Evolutionary conservation across 225 moss, liverwort and hornwort genomes (phyloP).

Genomic region (Thuidium tamariscinum): DNA sequence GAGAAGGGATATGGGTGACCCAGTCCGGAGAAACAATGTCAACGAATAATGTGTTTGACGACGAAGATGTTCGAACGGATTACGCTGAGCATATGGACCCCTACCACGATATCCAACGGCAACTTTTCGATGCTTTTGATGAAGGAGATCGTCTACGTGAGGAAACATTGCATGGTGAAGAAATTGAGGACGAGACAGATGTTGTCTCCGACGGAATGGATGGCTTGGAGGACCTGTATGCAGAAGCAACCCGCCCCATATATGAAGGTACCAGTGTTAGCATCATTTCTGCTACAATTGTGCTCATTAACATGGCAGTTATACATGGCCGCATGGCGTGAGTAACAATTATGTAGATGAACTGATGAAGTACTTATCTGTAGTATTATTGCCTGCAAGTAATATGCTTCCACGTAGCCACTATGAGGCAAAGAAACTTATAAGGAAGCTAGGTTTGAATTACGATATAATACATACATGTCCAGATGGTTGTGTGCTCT

Average conservation of each 20-base stretch:
- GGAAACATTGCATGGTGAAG: neutral
- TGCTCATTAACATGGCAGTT: neutral
- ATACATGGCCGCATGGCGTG: neutral
- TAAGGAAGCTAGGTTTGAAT: neutral
- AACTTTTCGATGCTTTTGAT: no score
- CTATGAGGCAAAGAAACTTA: neutral
- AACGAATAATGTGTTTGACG: no score
- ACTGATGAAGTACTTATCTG: accelerated
- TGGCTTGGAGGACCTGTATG: neutral
- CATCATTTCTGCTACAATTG: neutral
- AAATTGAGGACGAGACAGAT: accelerated
- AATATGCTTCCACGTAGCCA: neutral
- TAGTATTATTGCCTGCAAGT: accelerated
- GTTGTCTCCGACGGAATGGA: no score
- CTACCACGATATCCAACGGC: no score
- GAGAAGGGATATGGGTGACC: no score
- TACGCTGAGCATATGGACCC: no score
- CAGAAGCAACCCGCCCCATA: accelerated
- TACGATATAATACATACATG: neutral
- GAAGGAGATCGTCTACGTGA: neutral
- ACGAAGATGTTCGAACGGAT: no score
- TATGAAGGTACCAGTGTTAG: accelerated
- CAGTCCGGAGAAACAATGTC: no score
- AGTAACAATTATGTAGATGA: neutral
- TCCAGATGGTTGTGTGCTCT: accelerated